A percentile compares a stretch with the other conserved stretches of the same genome.
phyloP scores from a whole-genome alignment of 805 yeast genomes.

The Candida coquimbonensis region DNA sequence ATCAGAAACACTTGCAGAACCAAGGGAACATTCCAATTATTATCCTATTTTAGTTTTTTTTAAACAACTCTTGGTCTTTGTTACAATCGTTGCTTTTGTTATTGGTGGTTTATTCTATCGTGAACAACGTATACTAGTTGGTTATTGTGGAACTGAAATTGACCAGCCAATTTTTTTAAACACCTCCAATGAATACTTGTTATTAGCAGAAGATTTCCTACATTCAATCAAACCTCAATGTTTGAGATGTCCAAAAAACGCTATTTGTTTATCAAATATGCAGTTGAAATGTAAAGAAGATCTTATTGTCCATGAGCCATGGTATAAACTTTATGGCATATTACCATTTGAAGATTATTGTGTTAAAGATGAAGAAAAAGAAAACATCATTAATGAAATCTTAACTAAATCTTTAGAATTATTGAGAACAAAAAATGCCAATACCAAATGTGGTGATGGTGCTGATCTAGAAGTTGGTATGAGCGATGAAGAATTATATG shows the following conservation, averaged over 20 bases:
- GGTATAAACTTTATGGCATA: slow-evolving; percentile 47
- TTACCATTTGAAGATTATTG: slow-evolving; percentile 62
- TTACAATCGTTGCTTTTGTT: slow-evolving; percentile 30
- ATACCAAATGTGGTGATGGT: slow-evolving; percentile 49
- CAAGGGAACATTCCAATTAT: slow-evolving; percentile 2
- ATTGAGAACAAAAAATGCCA: slow-evolving; percentile 63
- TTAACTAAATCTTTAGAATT: slow-evolving; percentile 59
- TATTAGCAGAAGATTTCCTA: slow-evolving; percentile 36
- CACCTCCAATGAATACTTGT: slow-evolving; percentile 25
- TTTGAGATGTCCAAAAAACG: slow-evolving; percentile 74
- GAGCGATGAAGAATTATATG: slow-evolving; percentile 41
- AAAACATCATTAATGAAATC: slow-evolving; percentile 59
- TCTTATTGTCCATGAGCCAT: slow-evolving; percentile 43
- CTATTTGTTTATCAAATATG: slow-evolving; percentile 58
- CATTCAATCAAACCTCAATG: slow-evolving; percentile 54
- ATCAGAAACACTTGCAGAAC: slow-evolving; percentile 1
- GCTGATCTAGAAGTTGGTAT: slow-evolving; percentile 47
- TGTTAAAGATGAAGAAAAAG: slow-evolving; percentile 65
- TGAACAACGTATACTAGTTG: slow-evolving; percentile 53
- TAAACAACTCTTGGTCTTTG: slow-evolving; percentile 26
- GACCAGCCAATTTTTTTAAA: slow-evolving; percentile 33
- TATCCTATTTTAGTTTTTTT: slow-evolving; percentile 10
- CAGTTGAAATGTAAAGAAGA: slow-evolving; percentile 67
- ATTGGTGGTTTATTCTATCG: slow-evolving; percentile 53
- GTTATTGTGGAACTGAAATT: slow-evolving; percentile 69